A percentile compares a stretch with the other conserved stretches of the same genome.
Conservation (phyloP, 495 filamentous ascomycete species). For the Collariella sp. region DNA sequence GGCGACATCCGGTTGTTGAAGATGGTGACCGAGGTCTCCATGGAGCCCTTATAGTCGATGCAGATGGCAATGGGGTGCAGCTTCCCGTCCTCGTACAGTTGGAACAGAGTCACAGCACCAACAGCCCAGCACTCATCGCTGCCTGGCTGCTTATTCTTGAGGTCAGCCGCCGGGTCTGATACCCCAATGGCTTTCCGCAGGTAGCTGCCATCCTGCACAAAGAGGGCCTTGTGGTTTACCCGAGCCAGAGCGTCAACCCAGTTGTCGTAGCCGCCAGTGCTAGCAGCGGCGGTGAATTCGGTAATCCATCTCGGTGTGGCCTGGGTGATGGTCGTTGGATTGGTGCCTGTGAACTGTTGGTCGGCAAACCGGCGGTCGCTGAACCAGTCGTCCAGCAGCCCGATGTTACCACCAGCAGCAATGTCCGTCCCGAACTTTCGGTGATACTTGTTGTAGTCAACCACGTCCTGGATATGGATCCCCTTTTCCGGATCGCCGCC, state of each 20-base stretch:
- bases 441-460: slow-evolving; percentile 31
- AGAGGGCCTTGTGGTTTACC: slow-evolving; percentile 28
- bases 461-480: slow-evolving; percentile 32
- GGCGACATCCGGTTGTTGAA: slow-evolving; percentile 37
- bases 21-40: slow-evolving; percentile 38
- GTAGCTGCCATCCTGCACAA: slow-evolving; percentile 41
- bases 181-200: slow-evolving; percentile 34
- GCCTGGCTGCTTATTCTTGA: slow-evolving; percentile 15
- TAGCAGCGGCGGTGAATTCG: slow-evolving; percentile 31
- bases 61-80: slow-evolving; percentile 43
- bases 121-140: slow-evolving; percentile 27
- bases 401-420: slow-evolving; percentile 33
- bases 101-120: slow-evolving; percentile 39
- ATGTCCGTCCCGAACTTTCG: slow-evolving; percentile 35
- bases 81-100: slow-evolving; percentile 34
- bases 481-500: slow-evolving; percentile 28
- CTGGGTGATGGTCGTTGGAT: slow-evolving; percentile 38
- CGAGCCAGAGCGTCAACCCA: slow-evolving; percentile 23
- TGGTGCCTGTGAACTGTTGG: slow-evolving; percentile 42
- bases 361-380: slow-evolving; percentile 44
- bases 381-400: slow-evolving; percentile 40
- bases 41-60: slow-evolving; percentile 25
- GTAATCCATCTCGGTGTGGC: slow-evolving; percentile 28
- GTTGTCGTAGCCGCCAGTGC: slow-evolving; percentile 17
- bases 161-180: slow-evolving; percentile 11